Percentiles rank a stretch among this genome's conserved stretches.
These are phyloP conservation scores for Corniculantispora saksenae DNA, from an alignment of 2,329 filamentous ascomycete species.

Conservation along the genomic window DNA sequence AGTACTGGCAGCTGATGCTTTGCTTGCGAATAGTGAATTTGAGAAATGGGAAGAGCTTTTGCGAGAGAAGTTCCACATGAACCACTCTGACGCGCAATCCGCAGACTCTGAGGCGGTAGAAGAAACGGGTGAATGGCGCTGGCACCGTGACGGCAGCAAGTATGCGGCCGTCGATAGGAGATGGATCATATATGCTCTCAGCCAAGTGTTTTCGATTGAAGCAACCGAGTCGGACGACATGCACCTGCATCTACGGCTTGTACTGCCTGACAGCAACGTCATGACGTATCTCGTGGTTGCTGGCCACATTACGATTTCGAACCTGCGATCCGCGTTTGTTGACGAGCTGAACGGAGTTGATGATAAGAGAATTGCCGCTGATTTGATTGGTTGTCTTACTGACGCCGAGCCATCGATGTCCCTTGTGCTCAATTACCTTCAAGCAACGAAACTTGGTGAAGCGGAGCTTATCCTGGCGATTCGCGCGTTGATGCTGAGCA, in stretches of 20 bases:
- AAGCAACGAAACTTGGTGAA: constrained; percentile 64
- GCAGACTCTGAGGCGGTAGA: constrained; percentile 27
- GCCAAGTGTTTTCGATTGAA: constrained; percentile 60
- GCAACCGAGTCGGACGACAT: constrained; percentile 39
- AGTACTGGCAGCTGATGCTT: constrained; percentile 47
- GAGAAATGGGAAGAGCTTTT: constrained; percentile 52
- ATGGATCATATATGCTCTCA: constrained; percentile 65
- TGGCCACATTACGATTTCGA: constrained; percentile 61
- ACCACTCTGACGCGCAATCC: background rate
- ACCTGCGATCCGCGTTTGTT: constrained; percentile 59
- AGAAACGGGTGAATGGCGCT: constrained; percentile 48
- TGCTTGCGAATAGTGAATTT: constrained; percentile 48
- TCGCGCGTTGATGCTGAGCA: constrained; percentile 66
- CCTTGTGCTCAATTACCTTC: constrained; percentile 65
- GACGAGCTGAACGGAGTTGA: constrained; percentile 46
- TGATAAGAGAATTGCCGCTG: constrained; percentile 53
- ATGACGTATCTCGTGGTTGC: constrained; percentile 61
- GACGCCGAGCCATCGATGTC: constrained; percentile 69
- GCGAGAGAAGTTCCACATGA: constrained; percentile 50
- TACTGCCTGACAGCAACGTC: constrained; percentile 54
- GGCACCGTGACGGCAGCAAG: constrained; percentile 43
- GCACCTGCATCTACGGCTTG: constrained; percentile 34
- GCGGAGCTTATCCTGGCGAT: constrained; percentile 68
- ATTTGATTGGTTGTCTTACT: constrained; percentile 62
- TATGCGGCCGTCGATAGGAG: constrained; percentile 63